Percentiles rank a stretch among this genome's conserved stretches.
Conservation (phyloP, 169 alveolate species). For the Plasmodium gaboni region DNA sequence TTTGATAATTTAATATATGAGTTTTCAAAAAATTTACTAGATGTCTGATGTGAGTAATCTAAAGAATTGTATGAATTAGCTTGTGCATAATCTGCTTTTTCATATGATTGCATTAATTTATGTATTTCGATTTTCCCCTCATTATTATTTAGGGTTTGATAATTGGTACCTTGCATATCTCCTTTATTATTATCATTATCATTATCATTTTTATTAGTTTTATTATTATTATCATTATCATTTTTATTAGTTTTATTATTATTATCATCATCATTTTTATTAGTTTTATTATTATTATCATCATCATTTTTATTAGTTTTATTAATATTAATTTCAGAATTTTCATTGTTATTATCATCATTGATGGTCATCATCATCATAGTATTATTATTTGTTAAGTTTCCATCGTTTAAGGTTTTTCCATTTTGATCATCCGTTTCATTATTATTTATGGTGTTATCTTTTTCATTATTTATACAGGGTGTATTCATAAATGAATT, state of each 20-base stretch:
- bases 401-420: not conserved
- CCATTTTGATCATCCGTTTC: too few species aligned
- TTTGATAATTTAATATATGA: not conserved
- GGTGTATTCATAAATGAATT: too few species aligned
- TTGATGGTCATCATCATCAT: too few species aligned
- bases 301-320: not conserved
- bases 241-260: not conserved
- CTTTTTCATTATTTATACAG: too few species aligned
- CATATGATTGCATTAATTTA: not conserved
- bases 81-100: not conserved
- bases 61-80: not conserved
- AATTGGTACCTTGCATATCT: not conserved
- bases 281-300: not conserved
- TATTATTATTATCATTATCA: not conserved
- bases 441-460: too few species aligned
- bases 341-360: too few species aligned
- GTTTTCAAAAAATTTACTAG: too few species aligned
- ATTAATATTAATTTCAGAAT: too few species aligned
- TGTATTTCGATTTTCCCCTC: not conserved
- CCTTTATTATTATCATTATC: not conserved
- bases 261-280: not conserved
- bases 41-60: slow-evolving; percentile 4
- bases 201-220: not conserved
- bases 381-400: not conserved
- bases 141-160: not conserved